These are phyloP conservation scores for Coprinellus aureogranulatus DNA, from an alignment of 768 basidiomycete genomes.

Conservation along the genomic window DNA sequence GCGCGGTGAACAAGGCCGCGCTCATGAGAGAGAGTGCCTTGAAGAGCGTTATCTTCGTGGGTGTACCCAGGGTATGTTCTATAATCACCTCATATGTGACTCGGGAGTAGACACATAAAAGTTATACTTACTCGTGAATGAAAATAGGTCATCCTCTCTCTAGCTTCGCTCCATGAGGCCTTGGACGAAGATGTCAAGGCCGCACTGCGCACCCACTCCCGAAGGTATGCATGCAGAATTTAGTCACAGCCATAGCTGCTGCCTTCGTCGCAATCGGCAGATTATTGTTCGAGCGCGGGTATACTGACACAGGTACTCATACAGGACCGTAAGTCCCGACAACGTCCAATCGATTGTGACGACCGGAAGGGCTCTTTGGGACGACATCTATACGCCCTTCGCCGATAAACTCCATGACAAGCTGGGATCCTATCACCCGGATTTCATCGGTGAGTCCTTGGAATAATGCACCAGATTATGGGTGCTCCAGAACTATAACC, in stretches of 20 bases:
- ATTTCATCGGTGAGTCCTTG: constrained; percentile 78
- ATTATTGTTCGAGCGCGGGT: no score
- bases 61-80: constrained; percentile 74
- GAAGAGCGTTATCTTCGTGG: constrained; percentile 87
- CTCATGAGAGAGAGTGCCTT: constrained; percentile 86
- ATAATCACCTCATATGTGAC: not conserved
- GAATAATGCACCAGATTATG: constrained; percentile 21
- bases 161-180: constrained; percentile 71
- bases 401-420: constrained; percentile 86
- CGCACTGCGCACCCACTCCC: constrained; percentile 62
- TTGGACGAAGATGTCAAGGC: constrained; percentile 80
- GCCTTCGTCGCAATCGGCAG: no score
- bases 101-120: not conserved
- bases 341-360: constrained; percentile 67
- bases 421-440: constrained; percentile 84
- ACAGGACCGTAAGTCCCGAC: constrained; percentile 57
- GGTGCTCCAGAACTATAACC: constrained; percentile 31
- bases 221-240: constrained; percentile 49
- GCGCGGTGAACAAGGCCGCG: constrained; percentile 70
- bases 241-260: no score
- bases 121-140: not conserved
- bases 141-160: constrained; percentile 73
- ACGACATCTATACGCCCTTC: constrained; percentile 86
- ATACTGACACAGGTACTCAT: constrained; percentile 13
- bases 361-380: constrained; percentile 75